Conservation (phyloP, 2,329 filamentous ascomycete species). For the Chaetomium sp. region DNA sequence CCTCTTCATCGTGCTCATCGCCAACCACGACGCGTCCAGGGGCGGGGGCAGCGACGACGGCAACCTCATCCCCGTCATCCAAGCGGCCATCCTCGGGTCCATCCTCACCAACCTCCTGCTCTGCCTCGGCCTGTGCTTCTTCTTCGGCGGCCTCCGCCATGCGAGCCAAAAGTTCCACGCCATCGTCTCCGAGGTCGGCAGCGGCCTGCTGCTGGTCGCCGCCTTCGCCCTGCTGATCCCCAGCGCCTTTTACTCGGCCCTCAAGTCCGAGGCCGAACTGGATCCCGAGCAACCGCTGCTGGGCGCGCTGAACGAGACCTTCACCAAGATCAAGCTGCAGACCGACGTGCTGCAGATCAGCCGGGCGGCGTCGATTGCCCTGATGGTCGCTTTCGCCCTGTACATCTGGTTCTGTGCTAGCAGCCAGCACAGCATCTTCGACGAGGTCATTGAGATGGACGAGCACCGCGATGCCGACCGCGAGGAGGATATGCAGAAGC, state of each 20-base stretch:
- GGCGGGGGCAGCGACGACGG: slow-evolving; percentile 31
- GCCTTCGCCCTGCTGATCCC: slow-evolving; percentile 27
- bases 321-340: slow-evolving; percentile 45
- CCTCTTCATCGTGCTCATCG: slow-evolving; percentile 74
- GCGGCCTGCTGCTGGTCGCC: slow-evolving; percentile 73
- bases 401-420: slow-evolving; percentile 72
- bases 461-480: slow-evolving; percentile 68
- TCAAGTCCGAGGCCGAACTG: slow-evolving; percentile 22
- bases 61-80: slow-evolving; percentile 63
- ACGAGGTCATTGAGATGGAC: slow-evolving; percentile 70
- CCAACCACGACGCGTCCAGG: slow-evolving; percentile 23
- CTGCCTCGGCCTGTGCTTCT: slow-evolving; percentile 78
- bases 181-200: slow-evolving; percentile 76
- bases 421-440: slow-evolving; percentile 75
- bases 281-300: not conserved
- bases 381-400: slow-evolving; percentile 67
- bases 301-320: slow-evolving; percentile 15
- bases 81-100: slow-evolving; percentile 59
- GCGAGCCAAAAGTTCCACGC: slow-evolving; percentile 72
- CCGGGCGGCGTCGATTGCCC: slow-evolving; percentile 67
- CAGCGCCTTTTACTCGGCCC: slow-evolving; percentile 23
- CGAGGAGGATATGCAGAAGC: slow-evolving; percentile 61
- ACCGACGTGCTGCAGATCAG: slow-evolving; percentile 65
- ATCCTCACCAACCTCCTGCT: slow-evolving; percentile 79
- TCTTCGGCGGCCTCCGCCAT: slow-evolving; percentile 69